Base-by-base conservation (phyloP, 306 rosid species). In the Cucumis melo region DNA sequence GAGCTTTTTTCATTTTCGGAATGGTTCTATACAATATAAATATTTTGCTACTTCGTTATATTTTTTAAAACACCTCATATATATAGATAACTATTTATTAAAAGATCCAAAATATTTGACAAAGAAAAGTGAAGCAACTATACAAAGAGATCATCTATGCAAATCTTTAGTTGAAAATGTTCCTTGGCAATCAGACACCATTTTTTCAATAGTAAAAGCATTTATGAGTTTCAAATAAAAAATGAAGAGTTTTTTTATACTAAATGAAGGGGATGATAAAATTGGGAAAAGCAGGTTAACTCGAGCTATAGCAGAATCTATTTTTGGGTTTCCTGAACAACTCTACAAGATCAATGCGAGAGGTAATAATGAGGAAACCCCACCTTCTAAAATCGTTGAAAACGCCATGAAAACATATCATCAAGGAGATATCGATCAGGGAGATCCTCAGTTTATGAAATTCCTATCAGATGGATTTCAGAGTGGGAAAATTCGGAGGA, bases 181-280 rank as follows among this genome's bases (percentile, higher is more conserved):
- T 73, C 98, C 98, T 59, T 95, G 99, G 99, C 98, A 90, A 77
- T 88, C 89, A 58, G 93, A 92, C 82, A 82, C 86, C 76, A 75
- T 87, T 83, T 82, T 90, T 80, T 86, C 92, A 36, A 80, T 95
- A 46, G 97, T 89, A 51, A 90, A 88, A 78, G 96, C 88, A 29
- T 77, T 89, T 79, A 76, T 86, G 36, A 85, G 80, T 81, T 83
- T 88, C 63, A 83, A 86, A 79, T 79, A 15, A 67, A 82, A 36
- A 83, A 81, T 77, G 84, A 82, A 60, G 83, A 87, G 42, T 72
- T 73, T 6, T 27, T 81, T 78, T 95, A 77, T 95, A 50, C 72
- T 92, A 73, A 75, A 92, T 68, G 90, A 86, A 78, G 99, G 99
- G 16, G 86, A 85, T 82, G 99, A 95, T 56, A 73, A 68, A 11